Conservation (phyloP, 148 eudicot species). For the Vaccinium vitisidaea region DNA sequence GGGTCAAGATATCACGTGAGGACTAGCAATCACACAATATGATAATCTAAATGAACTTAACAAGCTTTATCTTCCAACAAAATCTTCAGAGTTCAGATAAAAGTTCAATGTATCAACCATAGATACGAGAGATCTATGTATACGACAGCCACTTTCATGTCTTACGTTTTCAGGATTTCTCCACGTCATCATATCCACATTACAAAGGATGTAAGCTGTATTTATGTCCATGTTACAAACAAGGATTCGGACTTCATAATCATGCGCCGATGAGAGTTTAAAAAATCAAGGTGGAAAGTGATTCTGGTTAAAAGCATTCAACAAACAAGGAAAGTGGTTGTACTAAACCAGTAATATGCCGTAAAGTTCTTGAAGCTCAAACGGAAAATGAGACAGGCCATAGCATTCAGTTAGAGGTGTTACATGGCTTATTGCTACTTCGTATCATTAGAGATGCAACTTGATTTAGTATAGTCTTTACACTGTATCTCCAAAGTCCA, state of each 20-base stretch:
- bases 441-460: not conserved
- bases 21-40: too few species aligned
- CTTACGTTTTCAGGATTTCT: not conserved
- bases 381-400: not conserved
- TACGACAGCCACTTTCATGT: not conserved
- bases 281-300: not conserved
- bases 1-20: not conserved
- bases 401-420: not conserved
- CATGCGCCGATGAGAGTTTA: not conserved
- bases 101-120: not conserved
- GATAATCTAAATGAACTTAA: not conserved
- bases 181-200: not conserved
- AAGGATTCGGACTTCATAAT: not conserved
- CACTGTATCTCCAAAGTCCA: not conserved
- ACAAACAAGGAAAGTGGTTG: not conserved
- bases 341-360: not conserved
- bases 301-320: not conserved
- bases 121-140: not conserved
- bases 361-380: not conserved
- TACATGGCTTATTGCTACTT: not conserved
- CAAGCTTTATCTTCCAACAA: not conserved
- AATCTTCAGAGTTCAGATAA: not conserved
- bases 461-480: not conserved
- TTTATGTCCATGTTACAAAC: not conserved
- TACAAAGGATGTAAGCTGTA: not conserved